phyloP scores from a whole-genome alignment of 208 protist species.

The Crithidia bombi region DNA sequence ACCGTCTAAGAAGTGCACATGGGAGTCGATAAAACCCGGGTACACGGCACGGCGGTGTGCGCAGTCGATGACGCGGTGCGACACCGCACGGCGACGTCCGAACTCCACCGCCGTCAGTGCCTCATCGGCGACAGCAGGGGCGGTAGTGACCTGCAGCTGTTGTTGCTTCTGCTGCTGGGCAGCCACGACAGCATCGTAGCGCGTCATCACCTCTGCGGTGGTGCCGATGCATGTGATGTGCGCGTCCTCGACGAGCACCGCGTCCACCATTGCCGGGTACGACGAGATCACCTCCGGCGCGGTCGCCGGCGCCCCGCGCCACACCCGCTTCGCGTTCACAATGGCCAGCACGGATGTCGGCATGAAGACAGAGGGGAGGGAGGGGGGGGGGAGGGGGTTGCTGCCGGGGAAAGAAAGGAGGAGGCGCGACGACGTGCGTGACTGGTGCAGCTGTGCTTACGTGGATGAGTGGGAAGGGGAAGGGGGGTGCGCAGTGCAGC shows the following conservation, averaged over 20 bases:
- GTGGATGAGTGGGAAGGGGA: too few relatives aligned
- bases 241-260: constrained; percentile 48
- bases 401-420: not conserved
- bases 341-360: constrained; percentile 44
- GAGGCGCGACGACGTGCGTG: not conserved
- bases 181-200: constrained; percentile 25
- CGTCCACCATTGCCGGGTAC: constrained; percentile 41
- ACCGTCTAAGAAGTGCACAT: constrained; percentile 66
- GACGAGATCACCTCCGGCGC: constrained; percentile 18
- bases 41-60: constrained; percentile 35
- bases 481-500: too few relatives aligned
- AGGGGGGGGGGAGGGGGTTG: not conserved
- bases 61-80: constrained; percentile 53
- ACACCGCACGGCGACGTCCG: constrained; percentile 31
- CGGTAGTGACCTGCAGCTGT: not conserved
- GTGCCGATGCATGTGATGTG: constrained; percentile 43
- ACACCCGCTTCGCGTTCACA: constrained; percentile 53
- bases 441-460: too few relatives aligned
- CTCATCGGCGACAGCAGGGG: not conserved
- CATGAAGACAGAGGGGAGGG: constrained; percentile 17
- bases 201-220: constrained; percentile 36
- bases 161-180: constrained; percentile 12
- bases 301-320: constrained; percentile 42
- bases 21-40: constrained; percentile 73
- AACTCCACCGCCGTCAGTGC: constrained; percentile 22